Conservation (phyloP, 2,329 filamentous ascomycete genomes). For the Talaromyces albobiverticillius region DNA sequence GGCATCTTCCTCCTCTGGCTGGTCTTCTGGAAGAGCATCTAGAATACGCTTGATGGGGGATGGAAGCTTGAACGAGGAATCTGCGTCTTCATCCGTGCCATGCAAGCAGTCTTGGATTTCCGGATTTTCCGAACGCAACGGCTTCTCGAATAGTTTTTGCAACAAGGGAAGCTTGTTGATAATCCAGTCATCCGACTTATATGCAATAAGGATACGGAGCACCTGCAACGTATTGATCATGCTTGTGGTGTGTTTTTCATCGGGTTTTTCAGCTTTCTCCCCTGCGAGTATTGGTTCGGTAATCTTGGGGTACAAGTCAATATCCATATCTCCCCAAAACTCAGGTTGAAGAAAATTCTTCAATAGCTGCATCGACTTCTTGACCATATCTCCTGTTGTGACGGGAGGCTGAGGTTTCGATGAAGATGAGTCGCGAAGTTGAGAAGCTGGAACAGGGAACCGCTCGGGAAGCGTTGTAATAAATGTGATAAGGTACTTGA, state of each 20-base stretch:
- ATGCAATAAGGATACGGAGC: slow-evolving; percentile 81
- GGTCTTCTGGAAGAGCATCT: slow-evolving; percentile 80
- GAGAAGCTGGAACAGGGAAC: slow-evolving; percentile 71
- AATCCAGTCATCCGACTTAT: slow-evolving; percentile 89
- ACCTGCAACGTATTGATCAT: slow-evolving; percentile 95
- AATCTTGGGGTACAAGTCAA: slow-evolving; percentile 87
- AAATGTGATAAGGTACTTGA: slow-evolving; percentile 94
- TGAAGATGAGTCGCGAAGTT: slow-evolving; percentile 55
- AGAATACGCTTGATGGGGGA: slow-evolving; percentile 79
- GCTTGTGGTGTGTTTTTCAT: slow-evolving; percentile 78
- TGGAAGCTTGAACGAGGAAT: slow-evolving; percentile 67
- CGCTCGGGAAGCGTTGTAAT: slow-evolving; percentile 87
- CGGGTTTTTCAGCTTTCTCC: slow-evolving; percentile 78
- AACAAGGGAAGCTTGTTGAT: slow-evolving; percentile 71
- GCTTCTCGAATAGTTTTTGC: slow-evolving; percentile 87
- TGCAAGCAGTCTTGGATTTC: slow-evolving; percentile 94
- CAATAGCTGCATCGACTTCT: slow-evolving; percentile 77
- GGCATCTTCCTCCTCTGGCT: slow-evolving; percentile 77
- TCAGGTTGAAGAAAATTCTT: slow-evolving; percentile 80
- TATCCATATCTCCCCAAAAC: slow-evolving; percentile 87
- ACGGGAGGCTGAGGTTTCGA: slow-evolving; percentile 51
- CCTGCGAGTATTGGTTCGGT: slow-evolving; percentile 80
- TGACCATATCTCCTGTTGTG: slow-evolving; percentile 72
- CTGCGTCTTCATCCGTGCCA: slow-evolving; percentile 65
- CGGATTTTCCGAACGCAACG: slow-evolving; percentile 79